These are phyloP conservation scores for Fusarium piperis DNA, from an alignment of 2,329 filamentous ascomycete genomes.

Conservation along the genomic window DNA sequence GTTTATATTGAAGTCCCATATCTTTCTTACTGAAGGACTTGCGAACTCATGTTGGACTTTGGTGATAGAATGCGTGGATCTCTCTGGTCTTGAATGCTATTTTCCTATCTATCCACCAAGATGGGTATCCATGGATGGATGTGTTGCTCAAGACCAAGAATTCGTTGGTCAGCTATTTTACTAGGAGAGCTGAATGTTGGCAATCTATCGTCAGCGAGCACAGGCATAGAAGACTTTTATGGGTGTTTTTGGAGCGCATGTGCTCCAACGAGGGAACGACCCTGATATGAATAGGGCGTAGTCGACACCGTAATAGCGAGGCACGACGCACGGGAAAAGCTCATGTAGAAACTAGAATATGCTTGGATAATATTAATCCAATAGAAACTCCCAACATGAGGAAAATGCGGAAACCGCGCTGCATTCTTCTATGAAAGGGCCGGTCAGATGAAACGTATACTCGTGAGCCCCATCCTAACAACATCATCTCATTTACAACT, in stretches of 20 bases:
- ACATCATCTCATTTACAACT: background rate
- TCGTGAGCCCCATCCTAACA: background rate
- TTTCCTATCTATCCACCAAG: background rate
- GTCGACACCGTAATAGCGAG: background rate
- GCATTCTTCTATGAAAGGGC: background rate
- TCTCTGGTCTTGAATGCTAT: background rate
- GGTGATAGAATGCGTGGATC: background rate
- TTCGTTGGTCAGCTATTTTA: background rate
- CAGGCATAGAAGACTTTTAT: background rate
- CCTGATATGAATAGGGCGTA: background rate
- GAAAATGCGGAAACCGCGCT: background rate
- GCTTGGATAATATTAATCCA: background rate
- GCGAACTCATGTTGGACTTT: background rate
- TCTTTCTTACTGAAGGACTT: background rate
- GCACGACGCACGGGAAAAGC: background rate
- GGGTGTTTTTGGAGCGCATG: background rate
- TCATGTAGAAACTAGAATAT: background rate
- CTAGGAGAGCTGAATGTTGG: no score
- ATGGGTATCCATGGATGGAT: background rate
- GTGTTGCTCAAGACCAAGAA: background rate
- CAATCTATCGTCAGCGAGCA: background rate
- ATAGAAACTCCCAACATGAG: fast-evolving
- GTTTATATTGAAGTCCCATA: background rate
- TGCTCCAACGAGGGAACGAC: background rate
- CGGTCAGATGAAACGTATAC: background rate